These are phyloP conservation scores for Telfairia occidentalis DNA, from an alignment of 331 rosid species.

Conservation along the genomic window DNA sequence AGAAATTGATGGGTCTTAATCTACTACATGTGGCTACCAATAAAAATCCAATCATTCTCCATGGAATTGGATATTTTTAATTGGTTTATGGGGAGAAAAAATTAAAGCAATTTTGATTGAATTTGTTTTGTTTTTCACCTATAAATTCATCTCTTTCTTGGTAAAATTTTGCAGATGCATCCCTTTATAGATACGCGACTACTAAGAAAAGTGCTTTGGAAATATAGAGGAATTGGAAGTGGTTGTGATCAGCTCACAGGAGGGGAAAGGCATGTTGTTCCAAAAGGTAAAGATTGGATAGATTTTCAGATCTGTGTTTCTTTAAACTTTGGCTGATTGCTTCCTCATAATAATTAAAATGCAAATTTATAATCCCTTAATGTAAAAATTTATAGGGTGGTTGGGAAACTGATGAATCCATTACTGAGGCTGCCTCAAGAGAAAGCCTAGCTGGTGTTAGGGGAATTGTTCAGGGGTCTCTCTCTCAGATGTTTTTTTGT, in stretches of 20 bases:
- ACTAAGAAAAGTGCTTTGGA: slow-evolving; percentile 21
- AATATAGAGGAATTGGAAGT: slow-evolving; percentile 53
- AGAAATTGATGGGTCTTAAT: not conserved
- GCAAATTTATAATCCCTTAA: not conserved
- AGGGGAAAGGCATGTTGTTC: slow-evolving; percentile 72
- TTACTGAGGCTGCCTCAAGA: slow-evolving; percentile 69
- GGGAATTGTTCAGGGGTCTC: slow-evolving; percentile 58
- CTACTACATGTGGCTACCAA: slow-evolving; percentile 1
- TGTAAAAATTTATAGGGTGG: slow-evolving; percentile 53
- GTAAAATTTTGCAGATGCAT: slow-evolving; percentile 57
- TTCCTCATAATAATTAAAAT: no score
- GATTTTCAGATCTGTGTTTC: not conserved
- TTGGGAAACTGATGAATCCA: slow-evolving; percentile 82
- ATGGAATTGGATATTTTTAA: no score
- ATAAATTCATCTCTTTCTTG: not conserved
- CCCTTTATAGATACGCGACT: slow-evolving; percentile 58
- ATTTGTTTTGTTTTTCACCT: not conserved
- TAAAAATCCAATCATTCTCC: not conserved
- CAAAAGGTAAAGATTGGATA: slow-evolving; percentile 51
- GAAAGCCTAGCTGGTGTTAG: slow-evolving; percentile 81
- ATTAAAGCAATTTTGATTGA: not conserved
- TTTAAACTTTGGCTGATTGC: not conserved
- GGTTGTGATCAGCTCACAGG: slow-evolving; percentile 71
- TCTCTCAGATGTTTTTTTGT: not conserved
- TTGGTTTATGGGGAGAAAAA: no score